These are phyloP conservation scores for Spiromastix sp. DNA, from an alignment of 2,329 filamentous ascomycete genomes.

Conservation along the genomic window DNA sequence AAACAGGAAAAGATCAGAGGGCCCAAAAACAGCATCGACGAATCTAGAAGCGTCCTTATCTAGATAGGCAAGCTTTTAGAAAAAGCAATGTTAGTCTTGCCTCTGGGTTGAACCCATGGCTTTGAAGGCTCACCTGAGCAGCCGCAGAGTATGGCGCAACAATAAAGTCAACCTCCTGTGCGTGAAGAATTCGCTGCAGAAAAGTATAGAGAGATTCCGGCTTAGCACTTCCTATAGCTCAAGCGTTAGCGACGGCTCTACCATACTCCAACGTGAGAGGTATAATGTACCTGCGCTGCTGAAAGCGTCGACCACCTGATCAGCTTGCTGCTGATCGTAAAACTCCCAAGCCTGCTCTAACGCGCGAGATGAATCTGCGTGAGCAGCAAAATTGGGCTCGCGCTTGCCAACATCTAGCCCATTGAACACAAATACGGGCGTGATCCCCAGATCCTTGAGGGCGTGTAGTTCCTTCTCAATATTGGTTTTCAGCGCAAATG, in stretches of 20 bases:
- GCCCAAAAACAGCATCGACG: conserved; percentile 66
- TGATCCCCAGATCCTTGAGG: conserved; percentile 60
- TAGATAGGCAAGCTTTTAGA: conserved; percentile 57
- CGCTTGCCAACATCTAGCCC: conserved; percentile 71
- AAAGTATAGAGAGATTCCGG: conserved; percentile 65
- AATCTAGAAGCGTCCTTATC: conserved; percentile 59
- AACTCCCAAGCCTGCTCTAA: conserved; percentile 76
- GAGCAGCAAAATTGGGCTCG: conserved; percentile 51
- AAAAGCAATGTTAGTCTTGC: conserved; percentile 6
- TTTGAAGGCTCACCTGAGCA: conserved; percentile 58
- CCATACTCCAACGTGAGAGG: not conserved
- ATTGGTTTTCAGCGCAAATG: conserved; percentile 63
- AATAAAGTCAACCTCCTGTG: conserved; percentile 61
- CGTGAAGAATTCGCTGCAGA: conserved; percentile 62
- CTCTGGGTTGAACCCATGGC: not conserved
- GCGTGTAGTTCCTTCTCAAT: conserved; percentile 66
- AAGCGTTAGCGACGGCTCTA: conserved; percentile 15
- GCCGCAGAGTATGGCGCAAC: conserved; percentile 82
- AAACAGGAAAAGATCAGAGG: conserved; percentile 76
- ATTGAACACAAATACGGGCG: conserved; percentile 85
- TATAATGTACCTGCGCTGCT: conserved; percentile 60
- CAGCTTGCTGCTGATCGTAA: conserved; percentile 71
- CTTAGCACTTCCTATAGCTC: conserved; percentile 52
- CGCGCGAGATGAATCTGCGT: conserved; percentile 54
- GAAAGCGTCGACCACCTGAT: conserved; percentile 76